A percentile compares a stretch with the other conserved stretches of the same genome.
These are phyloP conservation scores for Candida odintsovae DNA, from an alignment of 805 yeast species.

Conservation along the genomic window DNA sequence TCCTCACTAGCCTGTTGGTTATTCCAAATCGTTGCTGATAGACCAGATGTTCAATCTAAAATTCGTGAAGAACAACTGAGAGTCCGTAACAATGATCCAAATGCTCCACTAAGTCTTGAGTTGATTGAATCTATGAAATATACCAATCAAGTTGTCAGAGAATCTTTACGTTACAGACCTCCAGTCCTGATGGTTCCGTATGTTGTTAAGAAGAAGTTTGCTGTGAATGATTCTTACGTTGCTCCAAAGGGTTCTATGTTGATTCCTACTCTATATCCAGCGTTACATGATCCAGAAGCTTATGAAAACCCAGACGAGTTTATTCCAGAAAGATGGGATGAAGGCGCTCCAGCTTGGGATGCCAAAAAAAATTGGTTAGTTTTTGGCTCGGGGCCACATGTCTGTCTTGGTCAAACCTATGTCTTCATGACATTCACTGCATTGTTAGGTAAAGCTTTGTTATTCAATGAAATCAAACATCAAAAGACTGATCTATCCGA, in stretches of 20 bases:
- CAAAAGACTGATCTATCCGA: slow-evolving; percentile 80
- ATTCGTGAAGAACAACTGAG: slow-evolving; percentile 87
- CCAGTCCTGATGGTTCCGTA: slow-evolving; percentile 99
- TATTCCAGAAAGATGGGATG: slow-evolving; percentile 93
- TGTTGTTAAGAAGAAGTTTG: slow-evolving; percentile 81
- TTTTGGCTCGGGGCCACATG: slow-evolving; percentile 96
- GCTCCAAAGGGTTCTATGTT: slow-evolving; percentile 98
- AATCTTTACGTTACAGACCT: slow-evolving; percentile 90
- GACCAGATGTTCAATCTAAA: slow-evolving; percentile 84
- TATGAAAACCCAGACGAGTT: slow-evolving; percentile 92
- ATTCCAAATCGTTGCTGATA: slow-evolving; percentile 92
- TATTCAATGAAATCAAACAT: slow-evolving; percentile 78
- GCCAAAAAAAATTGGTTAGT: slow-evolving; percentile 92
- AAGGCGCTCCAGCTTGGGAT: slow-evolving; percentile 67
- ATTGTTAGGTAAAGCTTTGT: slow-evolving; percentile 83
- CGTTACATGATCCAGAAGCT: slow-evolving; percentile 95
- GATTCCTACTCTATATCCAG: slow-evolving; percentile 92
- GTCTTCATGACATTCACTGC: slow-evolving; percentile 88
- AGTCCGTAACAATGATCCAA: slow-evolving; percentile 75
- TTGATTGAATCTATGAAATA: slow-evolving; percentile 82
- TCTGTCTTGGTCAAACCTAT: slow-evolving; percentile 91
- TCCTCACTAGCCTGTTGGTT: slow-evolving; percentile 97
- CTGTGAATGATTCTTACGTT: slow-evolving; percentile 74
- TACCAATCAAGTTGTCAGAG: slow-evolving; percentile 88
- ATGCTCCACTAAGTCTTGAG: slow-evolving; percentile 54